These are phyloP conservation scores for Juncus inflexus DNA, from an alignment of 176 grass and related monocot genomes.

Conservation along the genomic window DNA sequence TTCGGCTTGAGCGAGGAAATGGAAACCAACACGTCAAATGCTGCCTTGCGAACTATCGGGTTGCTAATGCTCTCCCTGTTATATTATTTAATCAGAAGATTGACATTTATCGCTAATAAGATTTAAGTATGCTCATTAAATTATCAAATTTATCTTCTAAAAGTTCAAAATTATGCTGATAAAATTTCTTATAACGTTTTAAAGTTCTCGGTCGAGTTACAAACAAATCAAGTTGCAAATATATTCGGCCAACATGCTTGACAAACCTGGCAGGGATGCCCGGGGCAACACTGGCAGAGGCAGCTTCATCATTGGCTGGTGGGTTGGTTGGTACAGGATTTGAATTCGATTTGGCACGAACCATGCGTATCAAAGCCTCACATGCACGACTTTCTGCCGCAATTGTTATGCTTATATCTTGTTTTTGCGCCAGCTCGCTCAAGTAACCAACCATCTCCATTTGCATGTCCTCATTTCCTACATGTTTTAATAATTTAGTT, in stretches of 20 bases:
- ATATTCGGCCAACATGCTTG: too few relatives aligned
- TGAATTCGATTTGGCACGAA: constrained; percentile 27
- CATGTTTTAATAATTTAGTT: constrained; percentile 31
- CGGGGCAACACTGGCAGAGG: background rate
- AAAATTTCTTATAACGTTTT: too few relatives aligned
- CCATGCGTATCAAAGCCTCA: constrained; percentile 68
- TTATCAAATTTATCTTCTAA: too few relatives aligned
- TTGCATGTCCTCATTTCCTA: constrained; percentile 74
- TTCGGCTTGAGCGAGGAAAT: constrained; percentile 72
- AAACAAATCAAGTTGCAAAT: too few relatives aligned
- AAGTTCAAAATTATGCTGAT: too few relatives aligned
- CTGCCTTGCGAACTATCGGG: constrained; percentile 42
- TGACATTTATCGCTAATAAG: too few relatives aligned
- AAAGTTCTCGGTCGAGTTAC: too few relatives aligned
- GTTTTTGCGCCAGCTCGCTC: constrained; percentile 61
- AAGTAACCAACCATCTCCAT: constrained; percentile 95
- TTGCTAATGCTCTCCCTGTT: constrained; percentile 15
- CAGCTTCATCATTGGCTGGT: background rate
- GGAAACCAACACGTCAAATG: constrained; percentile 68
- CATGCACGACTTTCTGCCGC: constrained; percentile 43
- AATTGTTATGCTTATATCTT: constrained; percentile 69
- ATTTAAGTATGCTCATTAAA: too few relatives aligned
- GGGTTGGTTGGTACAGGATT: background rate
- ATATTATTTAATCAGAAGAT: too few relatives aligned
- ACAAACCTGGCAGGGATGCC: too few relatives aligned